phyloP scores from a whole-genome alignment of 202 grass and related monocot genomes.

The Schoenoplectus triqueter region DNA sequence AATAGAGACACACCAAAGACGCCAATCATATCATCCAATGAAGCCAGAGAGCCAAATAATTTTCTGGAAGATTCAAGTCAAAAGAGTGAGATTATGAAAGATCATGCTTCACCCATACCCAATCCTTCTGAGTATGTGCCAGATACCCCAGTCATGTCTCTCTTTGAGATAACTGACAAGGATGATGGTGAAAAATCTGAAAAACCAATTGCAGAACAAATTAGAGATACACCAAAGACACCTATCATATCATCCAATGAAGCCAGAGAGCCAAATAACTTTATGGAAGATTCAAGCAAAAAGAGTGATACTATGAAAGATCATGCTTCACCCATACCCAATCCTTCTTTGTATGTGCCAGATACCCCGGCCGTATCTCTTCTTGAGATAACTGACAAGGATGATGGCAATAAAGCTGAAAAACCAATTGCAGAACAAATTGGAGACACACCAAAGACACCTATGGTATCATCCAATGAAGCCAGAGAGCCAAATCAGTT shows the following conservation, averaged over 20 bases:
- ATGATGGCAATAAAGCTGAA: background rate
- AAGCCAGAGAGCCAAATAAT: background rate
- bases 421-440: slow-evolving; percentile 25
- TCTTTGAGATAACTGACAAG: background rate
- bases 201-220: too few species aligned
- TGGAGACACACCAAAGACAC: background rate
- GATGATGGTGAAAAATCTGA: background rate
- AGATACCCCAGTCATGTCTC: slow-evolving; percentile 15
- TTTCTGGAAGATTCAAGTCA: slow-evolving; percentile 21
- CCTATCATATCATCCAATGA: too few species aligned
- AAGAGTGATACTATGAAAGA: background rate
- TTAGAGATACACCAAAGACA: too few species aligned
- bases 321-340: background rate
- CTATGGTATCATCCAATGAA: background rate
- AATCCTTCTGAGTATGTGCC: slow-evolving; percentile 12
- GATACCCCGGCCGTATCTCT: slow-evolving; percentile 28
- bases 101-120: slow-evolving; percentile 1
- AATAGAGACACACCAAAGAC: background rate
- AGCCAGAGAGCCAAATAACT: background rate
- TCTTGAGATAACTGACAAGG: slow-evolving; percentile 24
- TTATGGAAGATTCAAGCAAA: slow-evolving; percentile 28
- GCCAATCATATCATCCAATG: background rate
- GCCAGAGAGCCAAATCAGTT: slow-evolving; percentile 26
- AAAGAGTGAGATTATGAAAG: background rate
- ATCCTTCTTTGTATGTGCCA: slow-evolving; percentile 20